Percentiles rank a stretch among this genome's conserved stretches.
Evolutionary conservation across 371 early-diverging fungal species (phyloP).

Genomic region (Chytridium lagenaria): DNA sequence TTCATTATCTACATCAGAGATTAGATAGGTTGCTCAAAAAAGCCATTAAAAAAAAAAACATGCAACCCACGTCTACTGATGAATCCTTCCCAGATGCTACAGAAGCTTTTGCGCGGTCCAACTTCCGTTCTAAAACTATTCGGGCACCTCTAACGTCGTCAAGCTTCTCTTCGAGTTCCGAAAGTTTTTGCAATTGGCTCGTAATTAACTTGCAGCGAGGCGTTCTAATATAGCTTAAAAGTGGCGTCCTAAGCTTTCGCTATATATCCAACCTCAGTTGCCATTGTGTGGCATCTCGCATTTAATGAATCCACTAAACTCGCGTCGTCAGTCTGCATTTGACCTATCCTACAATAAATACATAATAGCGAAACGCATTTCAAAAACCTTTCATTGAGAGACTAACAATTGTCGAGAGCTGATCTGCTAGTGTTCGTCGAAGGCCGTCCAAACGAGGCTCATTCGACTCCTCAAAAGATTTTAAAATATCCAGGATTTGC

Average conservation of each 20-base stretch:
- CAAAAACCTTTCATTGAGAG: neutral
- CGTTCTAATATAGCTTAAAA: constrained; percentile 28
- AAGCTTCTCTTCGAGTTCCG: constrained; percentile 31
- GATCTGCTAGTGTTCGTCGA: neutral
- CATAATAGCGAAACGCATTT: too few species aligned
- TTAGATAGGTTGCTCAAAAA: neutral
- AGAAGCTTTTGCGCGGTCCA: constrained; percentile 42
- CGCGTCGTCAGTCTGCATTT: neutral
- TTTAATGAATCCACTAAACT: constrained; percentile 12
- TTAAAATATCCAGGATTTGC: neutral
- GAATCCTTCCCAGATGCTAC: constrained; percentile 6
- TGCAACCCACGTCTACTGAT: constrained; percentile 19
- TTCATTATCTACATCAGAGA: constrained; percentile 2
- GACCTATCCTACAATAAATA: too few species aligned
- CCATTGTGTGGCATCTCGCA: constrained; percentile 23
- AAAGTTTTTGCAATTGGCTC: constrained; percentile 23
- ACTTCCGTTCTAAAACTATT: constrained; percentile 45
- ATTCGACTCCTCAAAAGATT: neutral
- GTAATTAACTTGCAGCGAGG: constrained; percentile 28
- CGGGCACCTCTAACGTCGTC: constrained; percentile 37
- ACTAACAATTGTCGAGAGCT: neutral
- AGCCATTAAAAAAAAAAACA: too few species aligned
- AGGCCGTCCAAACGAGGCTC: neutral
- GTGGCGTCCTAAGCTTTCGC: too few species aligned
- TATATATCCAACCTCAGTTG: constrained; percentile 27